Evolutionary conservation across 2,329 filamentous ascomycete species (phyloP), one percentile per base, ranked within the genome.

Genomic region (Apiospora hydei): DNA sequence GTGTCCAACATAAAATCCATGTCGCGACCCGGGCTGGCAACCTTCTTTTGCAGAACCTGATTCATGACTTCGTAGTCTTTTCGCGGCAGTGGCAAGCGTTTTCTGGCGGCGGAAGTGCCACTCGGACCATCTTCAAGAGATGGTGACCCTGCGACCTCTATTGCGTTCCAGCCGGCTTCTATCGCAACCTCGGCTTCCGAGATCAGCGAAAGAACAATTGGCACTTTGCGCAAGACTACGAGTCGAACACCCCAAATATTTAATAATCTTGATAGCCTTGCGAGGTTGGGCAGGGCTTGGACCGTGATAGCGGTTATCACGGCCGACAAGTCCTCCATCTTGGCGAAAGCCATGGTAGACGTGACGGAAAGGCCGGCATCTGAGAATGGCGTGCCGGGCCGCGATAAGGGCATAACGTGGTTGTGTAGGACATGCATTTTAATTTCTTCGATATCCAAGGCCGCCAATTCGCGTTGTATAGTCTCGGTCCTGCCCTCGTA

Each of bases 301-400:
- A 99, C 84, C 24, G 98, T 93, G 46, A 96, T 97, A 41, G 95
- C 94, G 0, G 96, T 98, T 71, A 98, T 89, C 67, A 98, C 88
- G 34, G 96, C 94, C 11, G 94, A 95, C 77, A 98, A 90, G 81
- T 98, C 96, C 77, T 96, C 95, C 86, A 98, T 90, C 73, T 89
- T 91, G 74, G 88, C 89, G 81, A 93, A 93, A 57, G 85, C 84
- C 43, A 78, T 84, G 77, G 76, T 84, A 76, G 79, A 85, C 78
- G 80, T 82, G 77, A 81, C 75, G 14, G 83, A 81, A 24, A 79
- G 79, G 67, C 81, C 84, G 1, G 89, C 84, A 77, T 84, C 77
- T 74, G 86, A 81, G 67, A 86, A 84, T 14, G 86, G 86, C 14
- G 83, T 86, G 8, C 82, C 83, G 16, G 84, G 85, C 57, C 88